A percentile compares a stretch with the other conserved stretches of the same genome.
These are phyloP conservation scores for Helotiales sp. DNA, from an alignment of 2,329 filamentous ascomycete species.

Conservation along the genomic window DNA sequence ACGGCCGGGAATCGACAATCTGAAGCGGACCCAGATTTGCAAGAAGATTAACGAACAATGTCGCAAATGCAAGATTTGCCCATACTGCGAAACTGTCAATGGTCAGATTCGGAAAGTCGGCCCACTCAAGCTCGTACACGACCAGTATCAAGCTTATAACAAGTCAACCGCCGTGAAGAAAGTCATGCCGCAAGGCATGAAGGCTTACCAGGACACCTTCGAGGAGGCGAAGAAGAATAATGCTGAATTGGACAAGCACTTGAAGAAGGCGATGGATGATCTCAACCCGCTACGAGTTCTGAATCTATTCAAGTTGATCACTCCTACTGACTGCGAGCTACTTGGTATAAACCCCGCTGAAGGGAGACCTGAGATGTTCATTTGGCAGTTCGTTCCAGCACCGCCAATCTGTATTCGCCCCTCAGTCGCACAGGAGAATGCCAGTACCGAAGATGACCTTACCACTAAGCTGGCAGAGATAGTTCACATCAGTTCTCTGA, in stretches of 20 bases:
- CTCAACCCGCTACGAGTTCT: slow-evolving; percentile 85
- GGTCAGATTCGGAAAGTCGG: slow-evolving; percentile 90
- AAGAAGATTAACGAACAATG: slow-evolving; percentile 90
- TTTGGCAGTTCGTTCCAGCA: slow-evolving; percentile 95
- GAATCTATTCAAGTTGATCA: slow-evolving; percentile 89
- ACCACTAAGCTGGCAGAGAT: slow-evolving; percentile 98
- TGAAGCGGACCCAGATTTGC: slow-evolving; percentile 78
- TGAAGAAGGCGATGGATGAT: slow-evolving; percentile 92
- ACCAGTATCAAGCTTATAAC: slow-evolving; percentile 87
- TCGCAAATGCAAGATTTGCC: slow-evolving; percentile 80
- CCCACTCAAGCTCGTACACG: slow-evolving; percentile 90
- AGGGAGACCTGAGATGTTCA: slow-evolving; percentile 90
- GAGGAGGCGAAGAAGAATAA: slow-evolving; percentile 74
- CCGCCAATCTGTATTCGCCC: slow-evolving; percentile 93
- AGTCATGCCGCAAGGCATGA: slow-evolving; percentile 76
- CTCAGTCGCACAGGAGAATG: slow-evolving; percentile 88
- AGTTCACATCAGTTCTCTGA: slow-evolving; percentile 85
- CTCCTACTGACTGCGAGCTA: slow-evolving; percentile 82
- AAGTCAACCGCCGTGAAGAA: slow-evolving; percentile 87
- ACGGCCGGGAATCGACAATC: slow-evolving; percentile 79
- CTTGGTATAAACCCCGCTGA: slow-evolving; percentile 85
- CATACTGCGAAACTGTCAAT: slow-evolving; percentile 78
- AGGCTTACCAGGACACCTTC: slow-evolving; percentile 85
- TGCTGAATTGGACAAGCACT: slow-evolving; percentile 83
- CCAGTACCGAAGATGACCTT: slow-evolving; percentile 94